A percentile compares a stretch with the other conserved stretches of the same genome.
Evolutionary conservation across 2,329 filamentous ascomycete genomes (phyloP).

Genomic region (Fusarium sp.): DNA sequence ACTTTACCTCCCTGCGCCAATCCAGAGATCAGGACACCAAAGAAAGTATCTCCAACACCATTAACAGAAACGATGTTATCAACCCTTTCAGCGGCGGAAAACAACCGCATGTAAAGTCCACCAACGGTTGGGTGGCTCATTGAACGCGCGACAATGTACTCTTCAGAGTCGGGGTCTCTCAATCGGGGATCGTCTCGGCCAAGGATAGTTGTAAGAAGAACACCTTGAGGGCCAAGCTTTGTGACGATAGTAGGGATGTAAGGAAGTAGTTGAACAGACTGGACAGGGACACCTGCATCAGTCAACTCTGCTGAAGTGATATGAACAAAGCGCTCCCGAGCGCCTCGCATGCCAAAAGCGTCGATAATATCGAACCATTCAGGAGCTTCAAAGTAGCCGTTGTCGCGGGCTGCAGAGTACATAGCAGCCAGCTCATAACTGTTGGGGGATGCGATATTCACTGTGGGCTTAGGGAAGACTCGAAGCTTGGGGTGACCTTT

Average conservation of each 20-base stretch:
- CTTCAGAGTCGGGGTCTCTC: conserved; percentile 68
- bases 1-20: conserved; percentile 70
- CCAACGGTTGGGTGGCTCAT: conserved; percentile 67
- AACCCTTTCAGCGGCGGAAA: conserved; percentile 75
- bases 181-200: conserved; percentile 75
- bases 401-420: conserved; percentile 75
- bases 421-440: conserved; percentile 83
- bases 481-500: conserved; percentile 55
- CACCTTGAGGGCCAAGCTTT: conserved; percentile 82
- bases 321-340: conserved; percentile 76
- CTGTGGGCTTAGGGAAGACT: conserved; percentile 70
- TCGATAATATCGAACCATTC: conserved; percentile 87
- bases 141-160: conserved; percentile 78
- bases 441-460: conserved; percentile 86
- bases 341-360: conserved; percentile 79
- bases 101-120: conserved; percentile 84
- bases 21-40: conserved; percentile 85
- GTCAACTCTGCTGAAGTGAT: conserved; percentile 77
- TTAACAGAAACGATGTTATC: conserved; percentile 88
- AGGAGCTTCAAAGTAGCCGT: conserved; percentile 74
- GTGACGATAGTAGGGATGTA: conserved; percentile 88
- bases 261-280: conserved; percentile 85
- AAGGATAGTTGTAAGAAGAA: conserved; percentile 80
- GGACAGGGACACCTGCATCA: conserved; percentile 84
- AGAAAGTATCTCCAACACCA: conserved; percentile 92